These are phyloP conservation scores for Blastobotrys terrestris DNA, from an alignment of 805 yeast genomes.

Conservation along the genomic window DNA sequence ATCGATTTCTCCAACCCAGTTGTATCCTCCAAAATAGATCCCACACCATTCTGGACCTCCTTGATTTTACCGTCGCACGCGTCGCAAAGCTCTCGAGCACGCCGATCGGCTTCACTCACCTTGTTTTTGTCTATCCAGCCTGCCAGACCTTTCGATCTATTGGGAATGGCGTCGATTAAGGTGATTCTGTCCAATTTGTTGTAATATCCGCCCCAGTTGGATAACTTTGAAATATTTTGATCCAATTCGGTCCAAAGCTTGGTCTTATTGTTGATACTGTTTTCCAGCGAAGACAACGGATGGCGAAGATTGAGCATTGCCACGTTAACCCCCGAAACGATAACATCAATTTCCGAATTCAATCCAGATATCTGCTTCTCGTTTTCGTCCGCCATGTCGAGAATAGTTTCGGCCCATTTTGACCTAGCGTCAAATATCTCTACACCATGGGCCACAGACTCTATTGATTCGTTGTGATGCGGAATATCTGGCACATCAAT, in stretches of 20 bases:
- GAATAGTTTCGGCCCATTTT: conserved; percentile 14
- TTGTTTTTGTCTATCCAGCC: conserved; percentile 11
- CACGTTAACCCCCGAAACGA: conserved; percentile 21
- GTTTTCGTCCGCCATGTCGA: not conserved
- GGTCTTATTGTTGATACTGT: conserved; percentile 19
- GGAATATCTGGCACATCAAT: not conserved
- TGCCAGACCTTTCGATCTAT: not conserved
- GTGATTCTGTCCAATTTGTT: conserved; percentile 6
- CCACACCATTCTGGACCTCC: not conserved
- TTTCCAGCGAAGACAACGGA: conserved; percentile 20
- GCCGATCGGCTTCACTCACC: not conserved
- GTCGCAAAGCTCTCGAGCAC: not conserved
- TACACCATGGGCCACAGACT: not conserved
- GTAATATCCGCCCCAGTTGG: conserved; percentile 16
- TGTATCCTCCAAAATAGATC: not conserved
- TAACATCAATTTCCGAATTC: conserved; percentile 14
- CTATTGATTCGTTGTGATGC: not conserved
- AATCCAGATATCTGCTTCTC: not conserved
- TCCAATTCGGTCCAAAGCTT: conserved; percentile 21
- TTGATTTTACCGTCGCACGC: not conserved
- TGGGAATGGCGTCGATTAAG: conserved; percentile 7
- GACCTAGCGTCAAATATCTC: conserved; percentile 9
- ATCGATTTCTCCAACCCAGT: conserved; percentile 9
- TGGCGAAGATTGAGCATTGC: conserved; percentile 23
- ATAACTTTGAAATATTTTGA: conserved; percentile 12